phyloP scores from a whole-genome alignment of 345 rosid genomes.

The Eucalyptus fibrosa region DNA sequence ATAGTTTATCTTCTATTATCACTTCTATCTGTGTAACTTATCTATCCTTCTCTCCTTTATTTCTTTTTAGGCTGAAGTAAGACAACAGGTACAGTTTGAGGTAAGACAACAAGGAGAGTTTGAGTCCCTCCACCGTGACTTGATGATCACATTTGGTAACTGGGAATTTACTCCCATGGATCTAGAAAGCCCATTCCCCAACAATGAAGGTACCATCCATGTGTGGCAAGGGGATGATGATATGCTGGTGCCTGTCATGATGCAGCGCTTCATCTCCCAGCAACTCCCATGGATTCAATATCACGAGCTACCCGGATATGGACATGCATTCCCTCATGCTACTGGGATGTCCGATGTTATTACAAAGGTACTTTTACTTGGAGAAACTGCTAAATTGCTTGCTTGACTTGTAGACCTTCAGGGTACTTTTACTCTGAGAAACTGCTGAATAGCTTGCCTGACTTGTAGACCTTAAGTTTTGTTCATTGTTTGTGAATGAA shows the following conservation, averaged over 20 bases:
- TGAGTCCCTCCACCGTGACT: conserved; percentile 3
- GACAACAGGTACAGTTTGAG: neutral
- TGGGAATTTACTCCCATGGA: conserved; percentile 5
- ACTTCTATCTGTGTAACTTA: neutral
- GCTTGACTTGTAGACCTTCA: neutral
- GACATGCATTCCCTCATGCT: neutral
- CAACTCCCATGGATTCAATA: conserved; percentile 5
- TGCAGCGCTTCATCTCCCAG: conserved; percentile 1
- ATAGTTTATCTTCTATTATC: neutral
- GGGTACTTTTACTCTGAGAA: conserved; percentile 1
- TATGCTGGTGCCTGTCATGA: neutral
- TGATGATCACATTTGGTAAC: neutral
- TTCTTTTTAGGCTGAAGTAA: neutral
- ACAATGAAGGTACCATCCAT: conserved; percentile 4
- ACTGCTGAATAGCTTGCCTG: neutral
- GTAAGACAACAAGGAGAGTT: conserved; percentile 6
- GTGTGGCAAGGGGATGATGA: conserved; percentile 10
- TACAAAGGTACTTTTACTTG: neutral
- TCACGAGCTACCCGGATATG: conserved; percentile 1
- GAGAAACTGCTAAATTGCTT: neutral
- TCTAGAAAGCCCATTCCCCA: neutral
- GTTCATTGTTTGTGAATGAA: neutral
- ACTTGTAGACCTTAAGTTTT: neutral
- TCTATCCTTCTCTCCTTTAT: neutral
- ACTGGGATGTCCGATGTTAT: conserved; percentile 2